Percentiles rank a stretch among this genome's conserved stretches.
phyloP scores from a whole-genome alignment of 129 eudicot species.

The Centella asiatica region DNA sequence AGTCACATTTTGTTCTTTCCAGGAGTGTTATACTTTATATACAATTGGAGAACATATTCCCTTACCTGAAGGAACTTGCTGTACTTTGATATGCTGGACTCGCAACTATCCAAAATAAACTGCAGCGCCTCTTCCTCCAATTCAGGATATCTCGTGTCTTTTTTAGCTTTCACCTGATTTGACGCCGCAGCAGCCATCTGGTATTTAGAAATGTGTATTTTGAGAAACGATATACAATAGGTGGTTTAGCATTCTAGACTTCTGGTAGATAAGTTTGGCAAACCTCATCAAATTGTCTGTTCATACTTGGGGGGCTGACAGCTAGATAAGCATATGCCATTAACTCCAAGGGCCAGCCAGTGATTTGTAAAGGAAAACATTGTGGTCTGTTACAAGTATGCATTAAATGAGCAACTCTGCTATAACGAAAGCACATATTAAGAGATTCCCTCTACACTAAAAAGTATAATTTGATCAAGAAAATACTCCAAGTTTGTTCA shows the following conservation, averaged over 20 bases:
- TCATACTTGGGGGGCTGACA: constrained; percentile 85
- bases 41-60: constrained; percentile 2
- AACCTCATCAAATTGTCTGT: constrained; percentile 63
- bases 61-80: constrained; percentile 81
- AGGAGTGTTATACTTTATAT: no score
- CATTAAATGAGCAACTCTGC: no score
- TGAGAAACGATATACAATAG: neutral
- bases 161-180: constrained; percentile 40
- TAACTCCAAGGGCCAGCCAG: constrained; percentile 89
- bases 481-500: neutral
- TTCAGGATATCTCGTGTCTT: constrained; percentile 61
- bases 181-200: constrained; percentile 98
- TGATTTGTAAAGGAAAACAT: constrained; percentile 78
- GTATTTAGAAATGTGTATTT: constrained; percentile 6
- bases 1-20: no score
- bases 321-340: constrained; percentile 88
- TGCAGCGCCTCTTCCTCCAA: constrained; percentile 83
- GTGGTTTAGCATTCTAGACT: neutral
- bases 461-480: neutral
- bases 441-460: no score
- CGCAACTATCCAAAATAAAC: constrained; percentile 72
- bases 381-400: constrained; percentile 39
- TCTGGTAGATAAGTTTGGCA: neutral
- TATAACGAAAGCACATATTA: no score
- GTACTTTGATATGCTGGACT: constrained; percentile 80